A percentile compares a stretch with the other conserved stretches of the same genome.
Conservation (phyloP, 306 rosid genomes). For the Dalbergia oliveri region DNA sequence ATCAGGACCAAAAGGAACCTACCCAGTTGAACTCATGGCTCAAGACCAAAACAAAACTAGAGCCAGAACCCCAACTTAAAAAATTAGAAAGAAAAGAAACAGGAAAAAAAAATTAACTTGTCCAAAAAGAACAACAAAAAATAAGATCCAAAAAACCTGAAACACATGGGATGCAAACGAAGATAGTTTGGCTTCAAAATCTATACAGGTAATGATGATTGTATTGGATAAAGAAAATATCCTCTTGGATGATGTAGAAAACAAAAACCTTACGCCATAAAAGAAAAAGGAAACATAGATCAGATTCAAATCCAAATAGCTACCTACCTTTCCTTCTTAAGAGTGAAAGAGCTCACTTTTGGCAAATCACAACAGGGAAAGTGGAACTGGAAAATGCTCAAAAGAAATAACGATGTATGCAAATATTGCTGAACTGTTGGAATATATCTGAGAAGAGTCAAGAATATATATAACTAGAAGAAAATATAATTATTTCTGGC, state of each 20-base stretch:
- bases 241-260: background rate
- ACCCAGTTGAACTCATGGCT: conserved; percentile 32
- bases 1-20: conserved; percentile 43
- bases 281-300: background rate
- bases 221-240: background rate
- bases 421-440: background rate
- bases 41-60: conserved; percentile 37
- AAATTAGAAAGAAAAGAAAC: background rate
- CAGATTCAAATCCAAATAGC: background rate
- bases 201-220: background rate
- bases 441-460: background rate
- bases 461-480: conserved; percentile 5
- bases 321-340: background rate
- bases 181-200: conserved; percentile 3
- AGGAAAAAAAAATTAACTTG: background rate
- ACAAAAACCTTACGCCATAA: background rate
- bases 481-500: background rate
- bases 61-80: background rate
- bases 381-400: background rate
- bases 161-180: background rate
- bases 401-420: conserved; percentile 6
- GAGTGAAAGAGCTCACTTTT: background rate
- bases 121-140: background rate
- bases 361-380: background rate
- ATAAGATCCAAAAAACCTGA: background rate